Evolutionary conservation across 352 stramenopile species (phyloP).

Genomic region (Phytophthora boehmeriae): DNA sequence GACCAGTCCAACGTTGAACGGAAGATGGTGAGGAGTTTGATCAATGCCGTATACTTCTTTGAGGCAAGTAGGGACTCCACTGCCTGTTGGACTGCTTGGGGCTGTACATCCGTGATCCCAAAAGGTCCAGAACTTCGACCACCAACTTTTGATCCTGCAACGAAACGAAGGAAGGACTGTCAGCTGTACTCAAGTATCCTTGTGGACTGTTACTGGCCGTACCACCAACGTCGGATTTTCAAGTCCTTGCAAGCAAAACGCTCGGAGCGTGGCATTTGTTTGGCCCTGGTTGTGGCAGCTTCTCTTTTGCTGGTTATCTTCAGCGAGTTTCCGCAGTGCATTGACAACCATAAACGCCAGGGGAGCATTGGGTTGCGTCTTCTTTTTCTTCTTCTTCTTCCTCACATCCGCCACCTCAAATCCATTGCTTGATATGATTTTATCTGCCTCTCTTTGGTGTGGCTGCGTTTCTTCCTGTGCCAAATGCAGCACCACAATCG

Average conservation of each 20-base stretch:
- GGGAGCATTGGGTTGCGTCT: slow-evolving; percentile 50
- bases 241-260: slow-evolving; percentile 40
- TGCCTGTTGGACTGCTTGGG: slow-evolving; percentile 17
- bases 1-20: slow-evolving; percentile 38
- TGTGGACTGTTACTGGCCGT: background rate
- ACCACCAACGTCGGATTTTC: slow-evolving; percentile 22
- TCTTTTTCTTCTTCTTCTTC: slow-evolving; percentile 38
- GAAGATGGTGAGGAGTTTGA: slow-evolving; percentile 53
- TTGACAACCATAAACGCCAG: slow-evolving; percentile 65
- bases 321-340: slow-evolving; percentile 50
- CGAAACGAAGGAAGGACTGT: background rate
- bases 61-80: slow-evolving; percentile 30
- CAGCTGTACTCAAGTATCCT: background rate
- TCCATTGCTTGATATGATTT: background rate
- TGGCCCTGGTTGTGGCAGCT: slow-evolving; percentile 24
- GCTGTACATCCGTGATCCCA: slow-evolving; percentile 29
- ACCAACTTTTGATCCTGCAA: slow-evolving; percentile 60
- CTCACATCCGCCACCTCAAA: slow-evolving; percentile 14
- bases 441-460: background rate
- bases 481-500: slow-evolving; percentile 47
- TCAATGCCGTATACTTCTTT: slow-evolving; percentile 58
- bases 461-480: slow-evolving; percentile 22
- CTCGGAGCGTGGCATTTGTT: slow-evolving; percentile 27
- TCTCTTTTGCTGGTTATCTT: background rate
- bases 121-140: slow-evolving; percentile 64